Evolutionary conservation across 176 grass and related monocot genomes (phyloP).

Genomic region (Chloris gayana): DNA sequence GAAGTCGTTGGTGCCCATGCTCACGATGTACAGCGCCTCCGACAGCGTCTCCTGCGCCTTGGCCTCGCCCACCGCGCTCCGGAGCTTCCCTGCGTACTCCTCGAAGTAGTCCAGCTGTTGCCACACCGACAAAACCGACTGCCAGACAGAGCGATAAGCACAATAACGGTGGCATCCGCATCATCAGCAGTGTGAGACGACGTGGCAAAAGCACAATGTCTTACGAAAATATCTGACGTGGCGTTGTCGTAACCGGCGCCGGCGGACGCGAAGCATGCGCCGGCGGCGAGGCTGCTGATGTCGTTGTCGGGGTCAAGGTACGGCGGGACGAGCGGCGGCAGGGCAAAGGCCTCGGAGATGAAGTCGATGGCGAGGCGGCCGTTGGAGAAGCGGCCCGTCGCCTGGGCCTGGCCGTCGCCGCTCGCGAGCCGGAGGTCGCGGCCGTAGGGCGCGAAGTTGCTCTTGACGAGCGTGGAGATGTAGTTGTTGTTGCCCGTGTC

Average conservation of each 20-base stretch:
- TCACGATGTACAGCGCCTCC: slow-evolving; percentile 63
- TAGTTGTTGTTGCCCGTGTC: slow-evolving; percentile 93
- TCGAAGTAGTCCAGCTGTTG: slow-evolving; percentile 65
- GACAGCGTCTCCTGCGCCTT: slow-evolving; percentile 36
- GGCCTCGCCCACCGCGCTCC: slow-evolving; percentile 35
- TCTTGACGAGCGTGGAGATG: slow-evolving; percentile 54
- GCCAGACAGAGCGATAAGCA: not conserved
- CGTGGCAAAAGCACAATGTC: not conserved
- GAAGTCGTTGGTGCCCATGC: slow-evolving; percentile 87
- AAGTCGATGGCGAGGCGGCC: slow-evolving; percentile 73
- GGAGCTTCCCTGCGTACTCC: slow-evolving; percentile 52
- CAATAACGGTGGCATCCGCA: not conserved
- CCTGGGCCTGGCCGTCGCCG: not conserved
- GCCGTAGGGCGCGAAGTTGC: slow-evolving; percentile 81
- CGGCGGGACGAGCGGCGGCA: slow-evolving; percentile 60
- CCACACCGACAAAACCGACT: slow-evolving; percentile 60
- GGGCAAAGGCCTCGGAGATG: slow-evolving; percentile 78
- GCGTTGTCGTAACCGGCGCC: slow-evolving; percentile 77
- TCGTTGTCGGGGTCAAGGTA: slow-evolving; percentile 60
- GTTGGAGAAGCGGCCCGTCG: slow-evolving; percentile 77
- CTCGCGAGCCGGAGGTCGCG: slow-evolving; percentile 50
- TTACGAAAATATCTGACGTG: slow-evolving; percentile 73
- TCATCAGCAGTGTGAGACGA: not conserved
- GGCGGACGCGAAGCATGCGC: slow-evolving; percentile 82
- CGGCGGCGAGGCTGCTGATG: slow-evolving; percentile 52